Conservation (phyloP, 805 yeast genomes). For the Candida awuae region DNA sequence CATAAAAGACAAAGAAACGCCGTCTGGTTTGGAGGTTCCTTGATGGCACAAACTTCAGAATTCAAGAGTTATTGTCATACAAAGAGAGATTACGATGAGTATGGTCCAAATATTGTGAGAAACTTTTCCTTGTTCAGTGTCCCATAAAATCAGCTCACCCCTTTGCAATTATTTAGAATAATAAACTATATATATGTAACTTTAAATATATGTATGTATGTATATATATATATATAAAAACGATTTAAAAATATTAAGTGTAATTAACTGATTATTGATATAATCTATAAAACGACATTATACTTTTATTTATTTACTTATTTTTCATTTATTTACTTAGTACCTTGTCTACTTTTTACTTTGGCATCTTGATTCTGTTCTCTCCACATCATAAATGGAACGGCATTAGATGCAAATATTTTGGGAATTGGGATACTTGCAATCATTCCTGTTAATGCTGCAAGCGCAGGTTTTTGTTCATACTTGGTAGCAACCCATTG, state of each 20-base stretch:
- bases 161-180: no score
- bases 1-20: constrained; percentile 98
- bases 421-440: constrained; percentile 53
- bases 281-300: no score
- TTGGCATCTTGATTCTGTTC: constrained; percentile 30
- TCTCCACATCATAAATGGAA: constrained; percentile 47
- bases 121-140: constrained; percentile 92
- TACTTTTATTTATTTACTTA: no score
- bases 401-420: constrained; percentile 51
- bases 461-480: constrained; percentile 46
- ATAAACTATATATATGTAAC: no score
- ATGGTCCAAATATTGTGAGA: constrained; percentile 96
- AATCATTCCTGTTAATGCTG: constrained; percentile 49
- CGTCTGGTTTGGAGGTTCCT: constrained; percentile 98
- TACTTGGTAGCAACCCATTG: constrained; percentile 42
- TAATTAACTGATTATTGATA: no score
- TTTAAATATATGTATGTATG: no score
- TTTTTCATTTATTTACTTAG: not conserved
- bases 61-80: constrained; percentile 95
- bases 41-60: constrained; percentile 94
- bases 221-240: no score
- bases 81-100: constrained; percentile 93
- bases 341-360: constrained; percentile 13
- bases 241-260: no score
- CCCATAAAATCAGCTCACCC: no score